Base-by-base conservation (phyloP, 148 eudicot species). In the Silene uniflora region DNA sequence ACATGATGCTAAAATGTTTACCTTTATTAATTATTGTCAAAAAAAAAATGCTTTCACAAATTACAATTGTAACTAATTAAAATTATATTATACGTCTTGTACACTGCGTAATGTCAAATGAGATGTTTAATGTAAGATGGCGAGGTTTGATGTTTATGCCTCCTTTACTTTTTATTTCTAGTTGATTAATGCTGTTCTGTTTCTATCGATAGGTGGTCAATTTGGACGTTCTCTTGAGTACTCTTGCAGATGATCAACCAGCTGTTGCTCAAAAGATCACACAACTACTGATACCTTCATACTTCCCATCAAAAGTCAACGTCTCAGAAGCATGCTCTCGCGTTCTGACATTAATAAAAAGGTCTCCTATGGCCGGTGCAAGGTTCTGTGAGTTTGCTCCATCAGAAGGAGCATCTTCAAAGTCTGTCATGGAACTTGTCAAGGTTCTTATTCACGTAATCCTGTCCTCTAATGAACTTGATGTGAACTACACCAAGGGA, bases 341-440 rank as follows among this genome's bases (percentile, higher is more conserved):
- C 16, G 87, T 82, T 79, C 78, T 91, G 62, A 82, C 92, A 19
- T 92, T 95, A 44, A 85, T 91, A 55, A 95, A 88, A 84, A 84
- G 99, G 84, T 89, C 94, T 78, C 97, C 97, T 0, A 58, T 71
- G 67, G 99, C 96, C 54, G 99, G 98, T 70, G 97, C 99, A 76
- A 88, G 92, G 79, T 92, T 95, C 71, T 92, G 97, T 75, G 97
- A 95, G 78, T 92, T 92, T 83, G 84, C 85, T 76, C 58, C 83
- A 69, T 79, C 87, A 67, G 96, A 90, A 89, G 98, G 94, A 71
- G 91, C 94, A 75, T 87, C 98, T 65, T 82, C 80, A 75, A 82
- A 84, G 80, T 88, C 85, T 73, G 93, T 90, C 60, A 72, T 83
- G 81, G 88, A 87, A 78, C 91, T 95, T 58, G 84, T 87, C 62